phyloP scores from a whole-genome alignment of 176 grass and related monocot genomes.

The Saccharum spontaneum region DNA sequence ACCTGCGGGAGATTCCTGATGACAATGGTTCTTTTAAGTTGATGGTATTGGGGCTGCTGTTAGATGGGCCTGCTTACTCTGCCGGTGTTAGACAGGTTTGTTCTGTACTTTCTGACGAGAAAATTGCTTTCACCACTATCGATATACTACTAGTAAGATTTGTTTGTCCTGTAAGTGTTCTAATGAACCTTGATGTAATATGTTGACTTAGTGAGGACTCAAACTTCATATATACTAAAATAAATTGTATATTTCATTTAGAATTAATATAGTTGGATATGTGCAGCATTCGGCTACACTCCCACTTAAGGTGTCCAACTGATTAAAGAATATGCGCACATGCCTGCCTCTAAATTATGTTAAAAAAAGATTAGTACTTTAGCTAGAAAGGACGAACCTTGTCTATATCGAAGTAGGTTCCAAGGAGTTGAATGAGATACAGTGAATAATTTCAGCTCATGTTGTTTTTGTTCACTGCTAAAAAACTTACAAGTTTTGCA shows the following conservation, averaged over 20 bases:
- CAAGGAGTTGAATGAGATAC: background rate
- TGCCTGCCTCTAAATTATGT: slow-evolving; percentile 5
- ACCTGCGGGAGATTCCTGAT: slow-evolving; percentile 83
- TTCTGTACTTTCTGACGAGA: background rate
- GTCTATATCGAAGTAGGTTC: background rate
- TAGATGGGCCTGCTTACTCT: slow-evolving; percentile 91
- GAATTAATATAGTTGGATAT: background rate
- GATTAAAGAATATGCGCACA: background rate
- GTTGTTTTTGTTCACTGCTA: slow-evolving; percentile 22
- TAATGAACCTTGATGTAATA: background rate
- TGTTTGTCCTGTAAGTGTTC: slow-evolving; percentile 2
- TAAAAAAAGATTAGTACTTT: background rate
- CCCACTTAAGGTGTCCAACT: slow-evolving; percentile 12
- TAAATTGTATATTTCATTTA: background rate
- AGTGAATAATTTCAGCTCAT: background rate
- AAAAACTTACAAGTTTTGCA: background rate
- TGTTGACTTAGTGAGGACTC: background rate
- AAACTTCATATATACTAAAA: slow-evolving; percentile 13
- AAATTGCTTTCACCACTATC: background rate
- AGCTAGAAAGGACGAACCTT: slow-evolving; percentile 3
- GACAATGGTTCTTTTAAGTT: slow-evolving; percentile 64
- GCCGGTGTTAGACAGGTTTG: slow-evolving; percentile 76
- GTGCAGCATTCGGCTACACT: background rate
- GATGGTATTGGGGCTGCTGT: slow-evolving; percentile 88
- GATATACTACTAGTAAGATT: slow-evolving; percentile 1